Evolutionary conservation across 306 rosid species (phyloP), one percentile per base, ranked within the genome.

Genomic region (Dalbergia cochinchinensis): DNA sequence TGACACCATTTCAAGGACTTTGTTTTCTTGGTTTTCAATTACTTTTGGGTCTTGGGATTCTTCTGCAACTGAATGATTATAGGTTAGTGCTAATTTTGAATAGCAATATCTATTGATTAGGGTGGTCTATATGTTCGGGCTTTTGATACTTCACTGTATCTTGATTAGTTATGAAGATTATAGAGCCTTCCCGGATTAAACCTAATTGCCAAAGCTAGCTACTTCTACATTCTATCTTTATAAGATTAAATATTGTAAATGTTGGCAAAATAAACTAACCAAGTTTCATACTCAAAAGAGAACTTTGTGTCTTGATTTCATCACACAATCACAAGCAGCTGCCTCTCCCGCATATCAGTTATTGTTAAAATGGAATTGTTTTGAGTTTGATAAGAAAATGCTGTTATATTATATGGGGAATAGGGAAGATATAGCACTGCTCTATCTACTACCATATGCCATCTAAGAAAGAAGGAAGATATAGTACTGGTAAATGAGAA

Each of bases 1-100:
- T 94, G 85, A 91, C 99, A 41, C 99, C 92, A 33, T 89, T 91
- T 87, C 89, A 92, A 82, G 97, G 99, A 50, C 83, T 94, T 78
- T 79, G 88, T 78, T 92, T 94, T 83, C 95, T 94, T 73, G 99
- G 97, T 78, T 89, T 88, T 82, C 99, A 94, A 80, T 84, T 94
- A 80, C 85, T 88, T 82, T 85, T 92, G 90, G 97, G 97, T 78
- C 97, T 94, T 82, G 95, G 94, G 18, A 86, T 92, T 90, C 97
- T 91, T 67, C 94, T 91, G 33, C 97, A 92, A 63, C 82, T 94
- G 73, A 90, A 94, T 71, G 86, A 87, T 85, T 94, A 83, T 84
- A 94, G 99, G 99, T 94, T 50, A 18, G 89, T 85, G 65, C 59
- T 69, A 26, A 65, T 81, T 65, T 67, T 61, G 66, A 65, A 41